Percentiles rank a stretch among this genome's conserved stretches.
Evolutionary conservation across 257 asterid genomes (phyloP).

Genomic region (Solanum gracilifrons): DNA sequence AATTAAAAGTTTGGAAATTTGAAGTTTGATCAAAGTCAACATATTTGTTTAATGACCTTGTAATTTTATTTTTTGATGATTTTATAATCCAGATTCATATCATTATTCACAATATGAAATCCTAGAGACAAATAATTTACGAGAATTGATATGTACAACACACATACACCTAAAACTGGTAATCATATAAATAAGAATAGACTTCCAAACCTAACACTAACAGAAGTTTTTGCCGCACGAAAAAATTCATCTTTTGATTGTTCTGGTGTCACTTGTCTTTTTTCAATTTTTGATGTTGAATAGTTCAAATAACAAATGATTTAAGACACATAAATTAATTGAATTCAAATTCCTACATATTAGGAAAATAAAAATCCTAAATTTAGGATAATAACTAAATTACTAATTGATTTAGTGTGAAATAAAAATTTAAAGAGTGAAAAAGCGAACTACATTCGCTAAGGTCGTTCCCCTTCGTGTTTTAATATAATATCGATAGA

Average conservation of each 20-base stretch:
- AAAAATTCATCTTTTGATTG: background rate
- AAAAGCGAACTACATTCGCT: background rate
- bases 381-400: background rate
- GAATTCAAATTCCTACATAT: background rate
- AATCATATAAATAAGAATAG: background rate
- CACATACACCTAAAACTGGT: background rate
- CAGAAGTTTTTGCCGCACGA: background rate
- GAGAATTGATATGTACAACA: background rate
- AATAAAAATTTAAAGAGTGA: background rate
- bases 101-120: background rate
- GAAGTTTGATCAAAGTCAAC: background rate
- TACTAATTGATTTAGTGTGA: background rate
- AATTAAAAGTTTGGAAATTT: too few relatives aligned
- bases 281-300: background rate
- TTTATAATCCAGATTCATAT: background rate
- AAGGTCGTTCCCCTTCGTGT: too few relatives aligned
- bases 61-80: background rate
- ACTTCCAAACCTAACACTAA: background rate
- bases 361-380: background rate
- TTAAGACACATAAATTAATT: background rate
- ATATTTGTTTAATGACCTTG: background rate
- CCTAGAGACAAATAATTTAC: background rate
- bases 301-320: background rate
- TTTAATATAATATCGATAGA: too few relatives aligned
- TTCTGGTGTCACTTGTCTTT: background rate